These are phyloP conservation scores for Penicillium olsonii DNA, from an alignment of 2,329 filamentous ascomycete genomes.

Conservation along the genomic window DNA sequence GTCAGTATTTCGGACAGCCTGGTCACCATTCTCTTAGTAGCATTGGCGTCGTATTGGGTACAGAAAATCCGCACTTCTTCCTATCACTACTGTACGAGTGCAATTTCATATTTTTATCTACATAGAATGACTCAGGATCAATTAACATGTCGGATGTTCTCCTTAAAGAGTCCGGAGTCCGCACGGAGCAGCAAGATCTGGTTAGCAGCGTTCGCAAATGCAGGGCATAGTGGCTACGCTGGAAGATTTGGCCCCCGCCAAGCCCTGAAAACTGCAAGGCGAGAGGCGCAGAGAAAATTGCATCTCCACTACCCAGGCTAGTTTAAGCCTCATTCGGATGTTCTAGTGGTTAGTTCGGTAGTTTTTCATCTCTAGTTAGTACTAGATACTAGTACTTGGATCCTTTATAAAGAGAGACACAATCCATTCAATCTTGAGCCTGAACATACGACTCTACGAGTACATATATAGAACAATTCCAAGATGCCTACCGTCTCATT, in stretches of 20 bases:
- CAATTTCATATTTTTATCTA: not conserved
- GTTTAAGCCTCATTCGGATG: not conserved
- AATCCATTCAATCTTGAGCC: too few species aligned
- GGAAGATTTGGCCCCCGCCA: not conserved
- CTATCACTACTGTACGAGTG: too few species aligned
- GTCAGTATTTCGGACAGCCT: too few species aligned
- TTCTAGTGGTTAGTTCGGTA: not conserved
- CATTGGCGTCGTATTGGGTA: conserved; percentile 2
- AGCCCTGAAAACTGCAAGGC: not conserved
- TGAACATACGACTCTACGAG: too few species aligned
- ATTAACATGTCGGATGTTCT: too few species aligned
- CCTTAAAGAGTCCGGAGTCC: too few species aligned
- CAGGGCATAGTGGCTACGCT: not conserved
- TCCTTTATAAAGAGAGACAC: not conserved
- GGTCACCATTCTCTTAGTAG: not conserved
- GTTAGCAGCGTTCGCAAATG: too few species aligned
- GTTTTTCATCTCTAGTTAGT: too few species aligned
- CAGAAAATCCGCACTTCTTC: not conserved
- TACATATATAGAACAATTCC: not conserved
- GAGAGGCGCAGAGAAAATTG: not conserved
- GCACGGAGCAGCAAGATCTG: too few species aligned
- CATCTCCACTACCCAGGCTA: not conserved
- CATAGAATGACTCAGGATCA: too few species aligned
- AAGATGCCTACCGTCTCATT: not conserved
- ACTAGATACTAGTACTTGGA: too few species aligned